These are phyloP conservation scores for Gentiana straminea DNA, from an alignment of 257 asterid genomes.

Conservation along the genomic window DNA sequence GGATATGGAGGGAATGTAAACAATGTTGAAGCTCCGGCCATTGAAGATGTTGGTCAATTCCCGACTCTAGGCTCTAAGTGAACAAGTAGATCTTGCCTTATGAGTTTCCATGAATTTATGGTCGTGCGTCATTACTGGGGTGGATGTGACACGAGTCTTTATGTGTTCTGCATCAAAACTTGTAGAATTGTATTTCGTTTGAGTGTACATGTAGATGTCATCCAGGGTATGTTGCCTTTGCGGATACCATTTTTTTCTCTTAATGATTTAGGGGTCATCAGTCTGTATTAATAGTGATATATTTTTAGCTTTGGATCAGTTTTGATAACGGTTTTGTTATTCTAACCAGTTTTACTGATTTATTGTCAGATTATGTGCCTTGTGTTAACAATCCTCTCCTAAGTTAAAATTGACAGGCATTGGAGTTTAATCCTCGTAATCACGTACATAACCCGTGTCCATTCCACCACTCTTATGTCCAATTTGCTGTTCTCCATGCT, in stretches of 20 bases:
- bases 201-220: conserved; percentile 33
- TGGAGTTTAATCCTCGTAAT: too few relatives aligned
- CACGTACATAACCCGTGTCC: too few relatives aligned
- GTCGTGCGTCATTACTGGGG: background rate
- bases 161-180: conserved; percentile 11
- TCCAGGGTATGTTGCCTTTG: conserved; percentile 8
- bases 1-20: conserved; percentile 18
- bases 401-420: too few relatives aligned
- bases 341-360: too few relatives aligned
- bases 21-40: conserved; percentile 20
- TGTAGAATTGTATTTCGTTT: conserved; percentile 1
- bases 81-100: conserved; percentile 1
- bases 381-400: too few relatives aligned
- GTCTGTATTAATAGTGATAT: conserved; percentile 1
- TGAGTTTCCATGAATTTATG: conserved; percentile 3
- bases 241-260: conserved; percentile 8
- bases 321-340: conserved; percentile 30
- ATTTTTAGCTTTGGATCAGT: conserved; percentile 23
- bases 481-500: too few relatives aligned
- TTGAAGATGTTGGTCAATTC: conserved; percentile 29
- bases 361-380: too few relatives aligned
- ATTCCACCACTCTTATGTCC: too few relatives aligned
- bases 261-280: conserved; percentile 6
- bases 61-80: conserved; percentile 29
- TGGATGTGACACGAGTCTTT: background rate